phyloP scores from a whole-genome alignment of 371 early-diverging fungal species.

The Furculomyces boomerangus region DNA sequence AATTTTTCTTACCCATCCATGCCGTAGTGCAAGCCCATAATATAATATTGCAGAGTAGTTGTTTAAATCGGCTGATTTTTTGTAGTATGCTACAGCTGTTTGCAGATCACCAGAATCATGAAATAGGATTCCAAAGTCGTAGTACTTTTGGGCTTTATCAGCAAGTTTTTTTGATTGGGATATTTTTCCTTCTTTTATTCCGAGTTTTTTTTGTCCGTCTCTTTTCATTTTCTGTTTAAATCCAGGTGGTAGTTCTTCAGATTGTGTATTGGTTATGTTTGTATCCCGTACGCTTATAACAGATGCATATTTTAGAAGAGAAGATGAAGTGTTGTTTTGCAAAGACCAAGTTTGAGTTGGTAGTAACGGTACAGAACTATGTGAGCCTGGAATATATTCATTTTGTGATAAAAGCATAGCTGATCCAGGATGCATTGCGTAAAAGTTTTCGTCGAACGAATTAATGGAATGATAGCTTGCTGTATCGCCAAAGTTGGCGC shows the following conservation, averaged over 20 bases:
- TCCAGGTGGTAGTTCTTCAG: neutral
- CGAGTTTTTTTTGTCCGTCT: neutral
- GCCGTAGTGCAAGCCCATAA: constrained; percentile 70
- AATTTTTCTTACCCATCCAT: constrained; percentile 67
- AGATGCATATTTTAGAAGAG: too few relatives aligned
- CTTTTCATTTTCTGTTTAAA: neutral
- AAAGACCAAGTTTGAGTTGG: neutral
- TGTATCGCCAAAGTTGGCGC: neutral
- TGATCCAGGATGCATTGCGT: neutral
- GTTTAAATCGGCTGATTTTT: constrained; percentile 49
- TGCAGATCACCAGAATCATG: constrained; percentile 56
- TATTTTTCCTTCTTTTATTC: neutral
- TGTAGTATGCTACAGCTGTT: constrained; percentile 63
- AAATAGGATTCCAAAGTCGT: constrained; percentile 10
- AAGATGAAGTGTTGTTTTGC: neutral
- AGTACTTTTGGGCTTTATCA: neutral
- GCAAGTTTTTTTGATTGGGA: neutral
- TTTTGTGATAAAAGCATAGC: neutral
- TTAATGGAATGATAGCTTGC: constrained; percentile 1
- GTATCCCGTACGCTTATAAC: neutral
- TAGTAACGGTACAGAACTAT: neutral
- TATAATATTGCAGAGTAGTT: constrained; percentile 64
- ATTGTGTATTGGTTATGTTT: neutral
- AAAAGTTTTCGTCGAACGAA: neutral
- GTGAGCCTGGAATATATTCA: neutral